Conservation (phyloP, 495 filamentous ascomycete species). For the Penicillium macrosclerotiorum region DNA sequence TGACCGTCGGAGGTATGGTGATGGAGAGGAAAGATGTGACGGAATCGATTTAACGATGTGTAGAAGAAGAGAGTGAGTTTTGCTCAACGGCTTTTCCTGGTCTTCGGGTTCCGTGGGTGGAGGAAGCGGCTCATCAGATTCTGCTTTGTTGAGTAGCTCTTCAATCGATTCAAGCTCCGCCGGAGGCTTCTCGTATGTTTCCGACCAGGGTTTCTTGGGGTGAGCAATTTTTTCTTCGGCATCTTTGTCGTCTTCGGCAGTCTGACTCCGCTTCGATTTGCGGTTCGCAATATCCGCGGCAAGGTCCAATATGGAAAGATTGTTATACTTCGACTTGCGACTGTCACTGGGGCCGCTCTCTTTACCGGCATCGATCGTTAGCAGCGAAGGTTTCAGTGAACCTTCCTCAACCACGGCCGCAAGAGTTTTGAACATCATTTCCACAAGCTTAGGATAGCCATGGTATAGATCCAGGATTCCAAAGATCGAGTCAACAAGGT, state of each 20-base stretch:
- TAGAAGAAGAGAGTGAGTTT: slow-evolving; percentile 59
- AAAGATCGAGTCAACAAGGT: slow-evolving; percentile 85
- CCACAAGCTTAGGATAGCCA: slow-evolving; percentile 84
- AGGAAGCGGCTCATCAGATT: slow-evolving; percentile 40
- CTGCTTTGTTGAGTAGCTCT: slow-evolving; percentile 30
- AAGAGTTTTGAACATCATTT: slow-evolving; percentile 79
- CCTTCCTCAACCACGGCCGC: slow-evolving; percentile 79
- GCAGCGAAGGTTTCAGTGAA: slow-evolving; percentile 59
- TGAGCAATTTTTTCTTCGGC: slow-evolving; percentile 33
- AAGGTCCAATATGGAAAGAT: slow-evolving; percentile 35
- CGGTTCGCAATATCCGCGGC: slow-evolving; percentile 34
- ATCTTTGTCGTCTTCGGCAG: slow-evolving; percentile 28
- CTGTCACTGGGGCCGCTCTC: slow-evolving; percentile 29
- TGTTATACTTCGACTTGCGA: slow-evolving; percentile 38
- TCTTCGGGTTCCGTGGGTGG: slow-evolving; percentile 51
- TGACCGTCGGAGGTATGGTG: slow-evolving; percentile 71
- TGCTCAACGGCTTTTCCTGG: slow-evolving; percentile 51
- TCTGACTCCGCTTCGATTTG: slow-evolving; percentile 36
- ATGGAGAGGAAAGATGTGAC: slow-evolving; percentile 81
- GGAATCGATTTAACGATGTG: slow-evolving; percentile 69
- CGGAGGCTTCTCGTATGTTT: slow-evolving; percentile 28
- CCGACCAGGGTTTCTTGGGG: slow-evolving; percentile 38
- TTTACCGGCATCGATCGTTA: slow-evolving; percentile 41
- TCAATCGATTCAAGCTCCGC: slow-evolving; percentile 30
- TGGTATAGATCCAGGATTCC: slow-evolving; percentile 89